Evolutionary conservation across 2,329 filamentous ascomycete genomes (phyloP).

Genomic region (Tolypocladium sp.): DNA sequence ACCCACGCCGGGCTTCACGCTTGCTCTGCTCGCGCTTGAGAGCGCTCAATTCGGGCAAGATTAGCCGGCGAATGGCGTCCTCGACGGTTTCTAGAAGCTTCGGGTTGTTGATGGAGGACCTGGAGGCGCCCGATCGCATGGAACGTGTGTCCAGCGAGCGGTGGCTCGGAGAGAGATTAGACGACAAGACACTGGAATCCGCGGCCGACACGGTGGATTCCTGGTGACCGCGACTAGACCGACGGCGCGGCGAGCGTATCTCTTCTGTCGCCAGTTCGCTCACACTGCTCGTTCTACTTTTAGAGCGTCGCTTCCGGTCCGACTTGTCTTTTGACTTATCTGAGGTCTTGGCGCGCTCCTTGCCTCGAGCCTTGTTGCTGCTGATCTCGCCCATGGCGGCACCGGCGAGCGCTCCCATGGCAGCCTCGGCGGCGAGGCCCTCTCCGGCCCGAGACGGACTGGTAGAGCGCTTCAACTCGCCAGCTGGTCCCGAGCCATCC

Average conservation of each 20-base stretch:
- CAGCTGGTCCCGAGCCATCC: conserved; percentile 43
- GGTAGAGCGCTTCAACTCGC: conserved; percentile 27
- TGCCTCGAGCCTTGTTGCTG: conserved; percentile 35
- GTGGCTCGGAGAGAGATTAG: conserved; percentile 43
- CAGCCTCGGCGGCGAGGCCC: conserved; percentile 24
- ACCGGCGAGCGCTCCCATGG: conserved; percentile 21
- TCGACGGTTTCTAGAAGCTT: conserved; percentile 86
- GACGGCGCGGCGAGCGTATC: conserved; percentile 35
- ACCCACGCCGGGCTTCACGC: conserved; percentile 60
- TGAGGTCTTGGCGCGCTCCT: conserved; percentile 30
- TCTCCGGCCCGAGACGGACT: conserved; percentile 32
- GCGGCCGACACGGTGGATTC: conserved; percentile 44
- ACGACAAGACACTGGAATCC: conserved; percentile 47
- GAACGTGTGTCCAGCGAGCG: conserved; percentile 47
- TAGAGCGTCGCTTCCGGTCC: conserved; percentile 37
- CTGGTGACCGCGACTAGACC: conserved; percentile 41
- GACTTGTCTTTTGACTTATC: conserved; percentile 36
- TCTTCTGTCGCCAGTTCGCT: conserved; percentile 39
- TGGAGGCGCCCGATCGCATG: conserved; percentile 40
- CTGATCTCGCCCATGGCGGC: conserved; percentile 31
- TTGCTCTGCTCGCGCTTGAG: conserved; percentile 85
- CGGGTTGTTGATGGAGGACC: conserved; percentile 83
- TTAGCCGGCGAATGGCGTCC: conserved; percentile 81
- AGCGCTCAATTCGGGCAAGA: conserved; percentile 83
- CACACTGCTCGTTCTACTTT: conserved; percentile 40